A percentile compares a stretch with the other conserved stretches of the same genome.
Conservation (phyloP, 805 yeast genomes). For the Metschnikowia rubicola region DNA sequence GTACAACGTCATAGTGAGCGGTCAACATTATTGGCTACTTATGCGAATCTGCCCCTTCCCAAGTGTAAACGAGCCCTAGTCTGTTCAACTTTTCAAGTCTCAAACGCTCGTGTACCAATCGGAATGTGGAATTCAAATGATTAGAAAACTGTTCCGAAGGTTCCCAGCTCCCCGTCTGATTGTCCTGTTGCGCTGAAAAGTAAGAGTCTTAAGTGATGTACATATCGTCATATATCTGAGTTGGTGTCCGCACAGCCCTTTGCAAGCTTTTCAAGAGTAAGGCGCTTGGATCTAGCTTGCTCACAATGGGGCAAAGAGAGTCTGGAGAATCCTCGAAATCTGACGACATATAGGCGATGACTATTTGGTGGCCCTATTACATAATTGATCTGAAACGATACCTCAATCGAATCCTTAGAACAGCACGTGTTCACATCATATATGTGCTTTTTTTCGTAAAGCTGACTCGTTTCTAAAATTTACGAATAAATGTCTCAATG, state of each 20-base stretch:
- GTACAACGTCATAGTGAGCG: conserved; percentile 83
- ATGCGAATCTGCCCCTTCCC: conserved; percentile 49
- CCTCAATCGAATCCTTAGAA: no score
- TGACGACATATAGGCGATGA: no score
- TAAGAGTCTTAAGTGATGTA: conserved; percentile 25
- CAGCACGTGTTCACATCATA: no score
- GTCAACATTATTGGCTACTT: conserved; percentile 70
- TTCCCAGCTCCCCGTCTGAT: conserved; percentile 22
- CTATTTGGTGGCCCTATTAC: no score
- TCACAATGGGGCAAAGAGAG: conserved; percentile 34
- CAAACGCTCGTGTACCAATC: conserved; percentile 46
- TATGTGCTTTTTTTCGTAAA: no score
- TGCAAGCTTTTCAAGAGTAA: conserved; percentile 22
- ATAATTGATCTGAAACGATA: no score
- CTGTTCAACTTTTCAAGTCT: conserved; percentile 49
- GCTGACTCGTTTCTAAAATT: no score
- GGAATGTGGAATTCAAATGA: conserved; percentile 53
- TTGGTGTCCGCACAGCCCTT: conserved; percentile 30
- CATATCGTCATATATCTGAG: conserved; percentile 33
- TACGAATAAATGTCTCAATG: no score
- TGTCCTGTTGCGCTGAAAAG: not conserved
- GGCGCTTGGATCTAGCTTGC: conserved; percentile 27
- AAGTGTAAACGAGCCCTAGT: conserved; percentile 60
- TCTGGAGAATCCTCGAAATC: conserved; percentile 13
- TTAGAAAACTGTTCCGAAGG: conserved; percentile 43